Base-by-base conservation (phyloP, 495 filamentous ascomycete species). In the Penicillium salamii region DNA sequence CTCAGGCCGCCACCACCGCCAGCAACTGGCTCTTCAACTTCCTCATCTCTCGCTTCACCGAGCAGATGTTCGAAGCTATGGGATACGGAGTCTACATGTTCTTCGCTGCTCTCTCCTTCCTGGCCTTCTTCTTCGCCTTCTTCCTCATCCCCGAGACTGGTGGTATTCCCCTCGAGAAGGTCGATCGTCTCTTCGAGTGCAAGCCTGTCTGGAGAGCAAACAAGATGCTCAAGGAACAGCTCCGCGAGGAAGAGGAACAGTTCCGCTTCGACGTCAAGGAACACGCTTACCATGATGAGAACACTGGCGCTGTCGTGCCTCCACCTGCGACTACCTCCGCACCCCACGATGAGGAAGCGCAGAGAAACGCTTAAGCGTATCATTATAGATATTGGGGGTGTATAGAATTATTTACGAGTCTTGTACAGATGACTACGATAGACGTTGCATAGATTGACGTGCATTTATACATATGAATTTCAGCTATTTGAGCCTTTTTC, bases 11-110 rank as follows among this genome's bases (percentile, higher is more conserved):
- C 21, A 83, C 85, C 8, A 79, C 84, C 7, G 79, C 79, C 19
- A 84, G 79, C 56, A 87, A 89, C 69, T 89, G 85, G 85, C 78
- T 88, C 43, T 86, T 79, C 74, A 87, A 88, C 69, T 89, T 89
- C 70, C 78, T 88, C 59, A 72, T 90, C 49, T 78, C 77, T 1
- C 77, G 85, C 28, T 88, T 87, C 65, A 88, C 84, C 0, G 80
- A 83, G 15, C 83, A 90, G 57, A 89, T 89, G 83, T 88, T 90
- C 66, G 63, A 76, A 20, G 74, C 61, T 18, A 85, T 88, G 78
- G 70, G 70, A 14, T 86, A 85, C 63, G 86, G 85, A 23, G 85
- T 88, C 2, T 90, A 86, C 66, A 87, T 88, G 63, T 88, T 89
- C 75, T 89, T 90, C 59, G 85, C 84, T 3, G 75, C 78, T 0